Evolutionary conservation across 495 filamentous ascomycete species (phyloP), one percentile per base, ranked within the genome.

Genomic region (Geopyxis carbonaria): DNA sequence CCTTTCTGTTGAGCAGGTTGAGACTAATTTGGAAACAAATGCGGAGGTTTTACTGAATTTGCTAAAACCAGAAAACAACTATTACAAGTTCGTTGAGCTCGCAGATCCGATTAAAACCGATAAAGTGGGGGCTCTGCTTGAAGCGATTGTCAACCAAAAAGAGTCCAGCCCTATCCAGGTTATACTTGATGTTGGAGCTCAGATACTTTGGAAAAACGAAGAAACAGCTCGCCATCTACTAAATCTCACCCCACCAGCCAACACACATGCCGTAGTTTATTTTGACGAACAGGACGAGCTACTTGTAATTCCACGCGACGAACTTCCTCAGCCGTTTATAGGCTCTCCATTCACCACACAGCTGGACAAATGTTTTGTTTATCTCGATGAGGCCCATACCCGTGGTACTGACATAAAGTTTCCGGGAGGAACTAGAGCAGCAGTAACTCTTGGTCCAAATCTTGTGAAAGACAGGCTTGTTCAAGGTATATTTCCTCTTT

Each of bases 311-410:
- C 59, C 53, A 8, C 58, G 62, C 16, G 48, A 59, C 21, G 68
- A 68, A 0, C 57, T 40, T 0, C 48, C 60, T 0, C 68, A 76
- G 38, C 55, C 57, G 0, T 58, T 85, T 3, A 59, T 67, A 5
- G 59, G 58, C 0, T 84, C 81, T 0, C 64, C 77, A 0, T 86
- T 70, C 50, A 48, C 61, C 0, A 58, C 65, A 6, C 67, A 75
- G 8, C 60, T 82, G 20, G 71, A 69, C 8, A 44, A 54, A 0
- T 86, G 78, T 45, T 58, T 80, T 0, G 69, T 86, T 0, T 86
- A 76, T 48, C 61, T 86, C 1, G 80, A 85, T 34, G 72, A 89
- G 45, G 69, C 69, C 0, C 81, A 89, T 45, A 84, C 81, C 0
- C 58, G 81, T 46, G 81, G 81, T 0, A 79, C 70, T 0, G 79